Evolutionary conservation across 768 basidiomycete genomes (phyloP), one percentile per base, ranked within the genome.

Genomic region (Collybiopsis luxurians): DNA sequence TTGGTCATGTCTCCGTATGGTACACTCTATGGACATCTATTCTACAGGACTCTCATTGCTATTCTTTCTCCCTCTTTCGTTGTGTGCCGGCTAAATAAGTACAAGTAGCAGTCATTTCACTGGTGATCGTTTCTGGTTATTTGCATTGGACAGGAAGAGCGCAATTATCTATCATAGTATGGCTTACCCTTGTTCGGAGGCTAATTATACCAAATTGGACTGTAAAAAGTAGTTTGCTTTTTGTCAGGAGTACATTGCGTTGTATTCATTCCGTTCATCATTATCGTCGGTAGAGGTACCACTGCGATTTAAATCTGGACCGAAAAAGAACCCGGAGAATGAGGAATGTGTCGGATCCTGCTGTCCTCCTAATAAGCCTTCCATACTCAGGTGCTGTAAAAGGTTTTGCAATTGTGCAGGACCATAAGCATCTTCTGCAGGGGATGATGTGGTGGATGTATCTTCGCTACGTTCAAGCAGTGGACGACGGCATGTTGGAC

Each of bases 401-500:
- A 55, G 24, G 11, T 17, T 27, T 3, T 17, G 15, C 4, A 55
- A 19, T 19, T 46, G 40, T 23, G 27, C 23, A 40, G 59, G 51
- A 19, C 50, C 46, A 46, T 53, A 34, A 58, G 55, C 36, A 53
- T 51, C 7, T 60, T 53, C 31, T 60, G 49, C 60, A 34, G 53
- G 61, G 51, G 56, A 58, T 4, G 52, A 60, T 54, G 46, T 39
- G 24, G 40, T 17, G 54, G 54, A 27, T 45, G 60, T 40, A 24
- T 55, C 60, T n/a, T 23, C 31, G 31, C 9, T 40, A 12, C 58
- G 57, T 56, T 73, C 62, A 13, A 79, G 56, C 10, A 88, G 71
- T 34, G 71, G 68, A 21, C 72, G 73, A 46, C 87, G 84, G 67
- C 87, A 89, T 56, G 81, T 76, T 13, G 87, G 87, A 66, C 87